Evolutionary conservation across 2,329 filamentous ascomycete genomes (phyloP), one percentile per base, ranked within the genome.

Genomic region (Sordariomycetes sp.): DNA sequence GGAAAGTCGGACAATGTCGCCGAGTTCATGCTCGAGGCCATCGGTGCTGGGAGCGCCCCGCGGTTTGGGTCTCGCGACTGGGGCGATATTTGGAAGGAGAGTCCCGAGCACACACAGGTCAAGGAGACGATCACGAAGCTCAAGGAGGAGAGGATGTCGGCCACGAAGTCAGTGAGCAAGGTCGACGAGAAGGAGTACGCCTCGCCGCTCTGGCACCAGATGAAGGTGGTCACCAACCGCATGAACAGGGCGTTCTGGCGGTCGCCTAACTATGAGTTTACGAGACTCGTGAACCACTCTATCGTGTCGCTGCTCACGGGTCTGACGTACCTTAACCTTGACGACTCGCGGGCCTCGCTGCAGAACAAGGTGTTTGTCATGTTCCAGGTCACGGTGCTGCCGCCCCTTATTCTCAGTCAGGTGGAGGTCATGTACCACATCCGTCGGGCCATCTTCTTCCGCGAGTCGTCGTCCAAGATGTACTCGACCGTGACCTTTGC

Each of bases 331-430:
- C 76, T 95, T 54, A 81, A 90, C 61, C 81, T 96, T 10, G 85
- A 93, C 67, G 73, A 91, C 65, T 90, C 87, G 2, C 82, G 87
- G 11, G 75, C 86, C 1, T 89, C 87, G 1, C 79, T 96, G 4
- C 91, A 96, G 71, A 89, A 94, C 75, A 86, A 87, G 60, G 81
- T 96, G 61, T 96, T 96, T 71, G 83, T 93, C 71, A 89, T 94
- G 70, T 96, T 96, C 81, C 90, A 95, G 69, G 83, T 91, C 56
- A 90, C 89, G 0, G 88, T 96, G 24, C 78, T 96, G 28, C 90
- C 90, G 0, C 88, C 89, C 1, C 77, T 95, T 34, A 90, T 96
- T 69, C 83, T 96, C 59, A 84, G 86, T 1, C 90, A 95, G 67
- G 87, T 95, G 58, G 88, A 96, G 70, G 67, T 74, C 10, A 92